Conservation (phyloP, 768 basidiomycete species). For the Suillus variegatus region DNA sequence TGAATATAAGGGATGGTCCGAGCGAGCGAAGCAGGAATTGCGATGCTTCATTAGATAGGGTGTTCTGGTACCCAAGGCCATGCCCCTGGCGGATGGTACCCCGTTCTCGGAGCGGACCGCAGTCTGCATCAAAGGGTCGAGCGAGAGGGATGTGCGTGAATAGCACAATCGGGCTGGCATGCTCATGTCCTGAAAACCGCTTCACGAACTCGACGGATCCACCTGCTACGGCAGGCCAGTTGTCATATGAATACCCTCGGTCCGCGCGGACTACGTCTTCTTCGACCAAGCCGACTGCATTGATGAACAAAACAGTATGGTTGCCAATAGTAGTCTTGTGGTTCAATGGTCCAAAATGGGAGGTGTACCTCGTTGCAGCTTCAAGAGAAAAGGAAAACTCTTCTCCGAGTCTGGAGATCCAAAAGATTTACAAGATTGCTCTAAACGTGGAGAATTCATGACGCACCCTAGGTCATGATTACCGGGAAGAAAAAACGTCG, state of each 20-base stretch:
- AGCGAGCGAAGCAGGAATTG: constrained; percentile 65
- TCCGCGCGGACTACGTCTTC: constrained; percentile 60
- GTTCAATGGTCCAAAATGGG: constrained; percentile 78
- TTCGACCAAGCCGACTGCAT: constrained; percentile 73
- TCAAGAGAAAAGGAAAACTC: constrained; percentile 38
- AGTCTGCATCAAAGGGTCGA: constrained; percentile 63
- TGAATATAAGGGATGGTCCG: constrained; percentile 72
- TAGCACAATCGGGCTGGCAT: constrained; percentile 58
- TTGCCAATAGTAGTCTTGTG: constrained; percentile 63
- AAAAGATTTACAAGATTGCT: constrained; percentile 9
- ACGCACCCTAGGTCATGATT: constrained; percentile 87
- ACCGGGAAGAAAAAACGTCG: constrained; percentile 77
- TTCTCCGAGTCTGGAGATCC: constrained; percentile 29
- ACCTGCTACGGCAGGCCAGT: constrained; percentile 49
- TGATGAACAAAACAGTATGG: constrained; percentile 71
- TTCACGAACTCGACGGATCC: constrained; percentile 60
- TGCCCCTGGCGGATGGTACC: constrained; percentile 72
- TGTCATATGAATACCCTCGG: constrained; percentile 39
- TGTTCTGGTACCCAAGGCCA: constrained; percentile 85
- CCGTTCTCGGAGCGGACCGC: constrained; percentile 78
- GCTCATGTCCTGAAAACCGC: constrained; percentile 30
- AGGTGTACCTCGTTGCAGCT: constrained; percentile 57
- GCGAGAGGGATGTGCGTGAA: constrained; percentile 90
- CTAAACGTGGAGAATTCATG: constrained; percentile 7
- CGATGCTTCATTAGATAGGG: constrained; percentile 67